Conservation (phyloP, 2,329 filamentous ascomycete genomes). For the Aspergillus puulaauensis region DNA sequence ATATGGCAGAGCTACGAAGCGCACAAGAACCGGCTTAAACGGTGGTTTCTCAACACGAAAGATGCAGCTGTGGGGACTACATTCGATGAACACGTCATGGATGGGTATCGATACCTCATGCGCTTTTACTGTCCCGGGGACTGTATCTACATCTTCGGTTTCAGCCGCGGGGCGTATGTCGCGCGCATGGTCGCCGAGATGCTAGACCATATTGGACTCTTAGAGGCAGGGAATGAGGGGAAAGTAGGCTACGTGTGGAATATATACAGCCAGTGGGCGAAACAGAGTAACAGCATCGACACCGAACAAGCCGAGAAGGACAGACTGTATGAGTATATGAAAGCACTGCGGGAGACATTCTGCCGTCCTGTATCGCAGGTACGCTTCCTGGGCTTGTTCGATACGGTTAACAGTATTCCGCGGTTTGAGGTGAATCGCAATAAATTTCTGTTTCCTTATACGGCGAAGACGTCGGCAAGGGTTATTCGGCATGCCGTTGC, state of each 20-base stretch:
- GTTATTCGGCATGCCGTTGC: constrained; percentile 50
- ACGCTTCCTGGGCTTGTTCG: neutral
- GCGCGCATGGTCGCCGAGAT: constrained; percentile 25
- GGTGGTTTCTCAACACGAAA: constrained; percentile 9
- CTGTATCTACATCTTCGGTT: constrained; percentile 25
- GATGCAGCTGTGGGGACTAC: constrained; percentile 18
- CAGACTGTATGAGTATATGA: constrained; percentile 6
- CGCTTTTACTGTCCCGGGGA: constrained; percentile 12
- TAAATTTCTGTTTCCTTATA: constrained; percentile 19
- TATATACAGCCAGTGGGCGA: constrained; percentile 14
- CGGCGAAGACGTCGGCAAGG: constrained; percentile 46
- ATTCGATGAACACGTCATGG: constrained; percentile 21
- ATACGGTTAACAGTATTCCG: constrained; percentile 26
- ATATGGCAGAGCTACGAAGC: constrained; percentile 3
- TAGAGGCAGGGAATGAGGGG: constrained; percentile 22
- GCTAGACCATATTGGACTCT: constrained; percentile 20
- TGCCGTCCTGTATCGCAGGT: no score
- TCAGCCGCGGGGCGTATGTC: constrained; percentile 26
- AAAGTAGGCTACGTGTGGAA: constrained; percentile 20
- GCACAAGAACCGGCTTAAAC: constrained; percentile 5
- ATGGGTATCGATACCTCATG: constrained; percentile 21
- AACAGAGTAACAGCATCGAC: neutral
- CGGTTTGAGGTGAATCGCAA: constrained; percentile 14
- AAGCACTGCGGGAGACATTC: no score
- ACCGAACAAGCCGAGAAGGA: constrained; percentile 1